These are phyloP conservation scores for Stephanodiscus minutulus DNA, from an alignment of 108 stramenopile genomes.

Conservation along the genomic window DNA sequence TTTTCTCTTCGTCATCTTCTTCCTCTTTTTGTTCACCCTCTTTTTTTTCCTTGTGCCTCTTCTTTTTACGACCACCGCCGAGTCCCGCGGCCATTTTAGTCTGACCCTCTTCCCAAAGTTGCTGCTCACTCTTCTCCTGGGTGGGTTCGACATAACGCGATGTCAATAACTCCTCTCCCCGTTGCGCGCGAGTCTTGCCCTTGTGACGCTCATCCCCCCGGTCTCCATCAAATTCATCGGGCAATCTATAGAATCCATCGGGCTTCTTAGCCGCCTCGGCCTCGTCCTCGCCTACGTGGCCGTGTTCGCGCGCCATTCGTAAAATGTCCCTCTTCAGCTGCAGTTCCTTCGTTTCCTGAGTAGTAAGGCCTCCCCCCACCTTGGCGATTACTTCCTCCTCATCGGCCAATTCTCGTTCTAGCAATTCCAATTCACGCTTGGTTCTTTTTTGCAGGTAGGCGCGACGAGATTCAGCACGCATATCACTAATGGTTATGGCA, in stretches of 20 bases:
- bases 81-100: conserved; percentile 67
- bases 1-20: conserved; percentile 60
- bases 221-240: conserved; percentile 68
- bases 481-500: conserved; percentile 60
- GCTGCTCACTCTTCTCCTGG: conserved; percentile 92
- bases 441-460: conserved; percentile 94
- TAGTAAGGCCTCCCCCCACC: conserved; percentile 66
- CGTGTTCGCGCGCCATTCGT: conserved; percentile 67
- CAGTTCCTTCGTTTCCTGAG: conserved; percentile 69
- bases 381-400: conserved; percentile 91
- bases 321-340: conserved; percentile 84
- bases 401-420: conserved; percentile 88
- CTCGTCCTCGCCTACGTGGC: conserved; percentile 48
- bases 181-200: conserved; percentile 62
- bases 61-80: conserved; percentile 24
- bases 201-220: conserved; percentile 18
- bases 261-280: conserved; percentile 51
- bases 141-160: conserved; percentile 93
- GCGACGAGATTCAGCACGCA: conserved; percentile 88
- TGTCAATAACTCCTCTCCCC: conserved; percentile 73
- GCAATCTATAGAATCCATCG: conserved; percentile 78
- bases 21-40: conserved; percentile 18
- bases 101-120: conserved; percentile 97
- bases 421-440: conserved; percentile 87
- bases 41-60: conserved; percentile 33